Conservation (phyloP, 805 yeast genomes). For the Nakazawaea wyomingensis region DNA sequence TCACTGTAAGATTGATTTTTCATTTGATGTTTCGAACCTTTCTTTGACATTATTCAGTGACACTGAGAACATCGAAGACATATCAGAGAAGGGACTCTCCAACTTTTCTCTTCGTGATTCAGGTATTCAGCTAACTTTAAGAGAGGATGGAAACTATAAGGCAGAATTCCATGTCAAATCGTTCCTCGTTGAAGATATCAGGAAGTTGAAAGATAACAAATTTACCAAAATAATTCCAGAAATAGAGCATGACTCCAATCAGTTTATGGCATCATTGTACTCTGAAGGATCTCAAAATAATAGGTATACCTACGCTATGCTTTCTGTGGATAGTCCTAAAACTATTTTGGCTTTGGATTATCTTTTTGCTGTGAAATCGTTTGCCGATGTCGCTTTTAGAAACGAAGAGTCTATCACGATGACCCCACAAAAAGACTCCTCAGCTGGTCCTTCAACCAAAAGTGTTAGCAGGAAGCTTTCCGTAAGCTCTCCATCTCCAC, state of each 20-base stretch:
- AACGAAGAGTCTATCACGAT: slow-evolving; percentile 11
- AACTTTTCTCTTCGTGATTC: slow-evolving; percentile 56
- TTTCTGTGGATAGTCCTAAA: slow-evolving; percentile 76
- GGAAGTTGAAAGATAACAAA: slow-evolving; percentile 56
- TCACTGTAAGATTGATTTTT: slow-evolving; percentile 36
- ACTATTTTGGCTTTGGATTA: slow-evolving; percentile 83
- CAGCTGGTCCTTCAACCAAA: too few relatives aligned
- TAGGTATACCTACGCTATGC: slow-evolving; percentile 42
- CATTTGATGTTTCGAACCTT: slow-evolving; percentile 56
- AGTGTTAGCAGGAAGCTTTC: slow-evolving; percentile 1
- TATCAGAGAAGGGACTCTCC: slow-evolving; percentile 44
- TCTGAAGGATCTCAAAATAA: slow-evolving; percentile 35
- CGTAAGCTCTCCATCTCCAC: neutral
- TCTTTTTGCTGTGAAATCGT: slow-evolving; percentile 67
- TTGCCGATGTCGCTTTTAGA: slow-evolving; percentile 46
- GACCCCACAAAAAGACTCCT: neutral
- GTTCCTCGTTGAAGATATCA: slow-evolving; percentile 71
- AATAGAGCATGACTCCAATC: slow-evolving; percentile 55
- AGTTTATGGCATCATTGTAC: slow-evolving; percentile 54
- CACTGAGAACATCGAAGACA: slow-evolving; percentile 32
- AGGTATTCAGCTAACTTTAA: slow-evolving; percentile 45
- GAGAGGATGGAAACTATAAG: slow-evolving; percentile 47
- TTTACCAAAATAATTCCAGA: slow-evolving; percentile 81
- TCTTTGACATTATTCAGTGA: slow-evolving; percentile 56
- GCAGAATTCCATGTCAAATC: slow-evolving; percentile 65